A percentile compares a stretch with the other conserved stretches of the same genome.
Conservation (phyloP, 176 grass and related monocot species). For the Oropetium thomaeum region DNA sequence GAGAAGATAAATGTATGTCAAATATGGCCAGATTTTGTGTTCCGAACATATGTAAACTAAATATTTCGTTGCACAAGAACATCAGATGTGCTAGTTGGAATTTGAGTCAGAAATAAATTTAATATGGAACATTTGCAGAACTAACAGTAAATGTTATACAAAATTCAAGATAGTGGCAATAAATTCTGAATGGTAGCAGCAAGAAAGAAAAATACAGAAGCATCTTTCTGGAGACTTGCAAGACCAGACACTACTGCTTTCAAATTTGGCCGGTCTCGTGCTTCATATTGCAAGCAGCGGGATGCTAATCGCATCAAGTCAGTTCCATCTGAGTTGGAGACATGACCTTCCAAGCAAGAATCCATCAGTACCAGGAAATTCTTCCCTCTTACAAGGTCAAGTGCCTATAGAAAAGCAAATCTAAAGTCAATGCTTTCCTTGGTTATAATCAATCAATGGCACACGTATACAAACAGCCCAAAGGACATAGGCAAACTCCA, state of each 20-base stretch:
- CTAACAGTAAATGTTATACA: conserved; percentile 6
- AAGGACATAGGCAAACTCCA: not conserved
- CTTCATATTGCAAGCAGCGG: conserved; percentile 79
- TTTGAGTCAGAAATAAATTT: conserved; percentile 12
- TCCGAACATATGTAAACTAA: conserved; percentile 11
- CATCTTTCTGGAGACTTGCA: conserved; percentile 69
- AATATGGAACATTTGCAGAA: not conserved
- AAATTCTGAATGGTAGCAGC: not conserved
- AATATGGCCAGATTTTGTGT: not conserved
- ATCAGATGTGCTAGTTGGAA: not conserved
- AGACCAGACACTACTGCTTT: conserved; percentile 69
- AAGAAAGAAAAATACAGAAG: conserved; percentile 51
- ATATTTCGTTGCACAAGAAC: conserved; percentile 5
- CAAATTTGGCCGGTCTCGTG: conserved; percentile 68
- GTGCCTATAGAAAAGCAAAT: conserved; percentile 52
- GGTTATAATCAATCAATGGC: not conserved
- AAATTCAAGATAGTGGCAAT: conserved; percentile 5
- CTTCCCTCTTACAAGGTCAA: conserved; percentile 77
- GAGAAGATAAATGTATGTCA: too few species aligned
- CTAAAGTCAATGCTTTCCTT: not conserved
- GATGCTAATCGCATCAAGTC: conserved; percentile 75
- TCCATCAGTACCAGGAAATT: conserved; percentile 72
- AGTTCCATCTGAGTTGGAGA: conserved; percentile 71
- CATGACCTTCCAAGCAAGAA: conserved; percentile 88
- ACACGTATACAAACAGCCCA: not conserved